Evolutionary conservation across 768 basidiomycete genomes (phyloP).

Genomic region (Brasilioporus rufonigricans): DNA sequence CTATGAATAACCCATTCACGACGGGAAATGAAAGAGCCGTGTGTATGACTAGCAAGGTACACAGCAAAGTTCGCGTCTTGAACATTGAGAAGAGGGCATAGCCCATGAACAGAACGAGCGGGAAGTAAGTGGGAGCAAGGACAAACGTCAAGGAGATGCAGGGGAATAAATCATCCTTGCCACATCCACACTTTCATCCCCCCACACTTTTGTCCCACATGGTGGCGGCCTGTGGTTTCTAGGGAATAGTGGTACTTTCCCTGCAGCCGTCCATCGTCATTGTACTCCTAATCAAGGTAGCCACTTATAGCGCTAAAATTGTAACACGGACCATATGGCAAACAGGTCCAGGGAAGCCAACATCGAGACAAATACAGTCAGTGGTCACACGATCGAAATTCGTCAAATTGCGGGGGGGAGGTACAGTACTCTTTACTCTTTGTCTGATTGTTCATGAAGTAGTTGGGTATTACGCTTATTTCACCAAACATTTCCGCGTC

Average conservation of each 20-base stretch:
- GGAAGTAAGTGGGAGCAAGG: not conserved
- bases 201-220: conserved; percentile 1
- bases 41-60: not conserved
- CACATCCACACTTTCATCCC: not conserved
- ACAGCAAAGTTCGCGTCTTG: not conserved
- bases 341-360: not conserved
- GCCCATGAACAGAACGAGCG: too few species aligned
- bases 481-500: conserved; percentile 20
- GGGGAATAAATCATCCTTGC: not conserved
- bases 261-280: not conserved
- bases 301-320: not conserved
- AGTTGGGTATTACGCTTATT: conserved; percentile 31
- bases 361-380: not conserved
- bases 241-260: too few species aligned
- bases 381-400: conserved; percentile 14
- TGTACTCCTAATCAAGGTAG: not conserved
- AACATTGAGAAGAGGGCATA: conserved; percentile 5
- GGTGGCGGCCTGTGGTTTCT: not conserved
- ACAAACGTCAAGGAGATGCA: not conserved
- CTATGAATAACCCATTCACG: conserved; percentile 5
- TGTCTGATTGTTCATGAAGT: conserved; percentile 18
- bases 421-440: conserved; percentile 35
- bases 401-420: conserved; percentile 23
- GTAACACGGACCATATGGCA: not conserved
- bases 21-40: conserved; percentile 7